Evolutionary conservation across 176 grass and related monocot species (phyloP).

Genomic region (Hordeum marinum): DNA sequence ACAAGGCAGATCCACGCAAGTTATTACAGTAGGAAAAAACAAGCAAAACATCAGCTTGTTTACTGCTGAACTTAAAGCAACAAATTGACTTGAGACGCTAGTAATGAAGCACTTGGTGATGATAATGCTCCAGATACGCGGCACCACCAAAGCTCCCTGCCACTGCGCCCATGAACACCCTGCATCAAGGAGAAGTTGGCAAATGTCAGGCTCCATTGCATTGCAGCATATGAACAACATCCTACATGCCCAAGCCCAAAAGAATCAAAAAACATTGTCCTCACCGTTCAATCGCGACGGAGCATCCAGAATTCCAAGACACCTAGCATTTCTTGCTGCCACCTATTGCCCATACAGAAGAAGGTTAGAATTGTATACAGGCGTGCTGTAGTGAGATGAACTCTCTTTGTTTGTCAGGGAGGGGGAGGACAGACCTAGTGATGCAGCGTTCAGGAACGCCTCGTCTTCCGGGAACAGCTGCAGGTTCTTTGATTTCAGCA

Average conservation of each 20-base stretch:
- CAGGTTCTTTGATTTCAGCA: slow-evolving; percentile 61
- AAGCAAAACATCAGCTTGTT: no score
- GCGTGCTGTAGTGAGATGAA: neutral
- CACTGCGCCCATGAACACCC: neutral
- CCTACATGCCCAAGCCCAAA: no score
- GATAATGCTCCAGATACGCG: neutral
- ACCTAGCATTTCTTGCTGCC: no score
- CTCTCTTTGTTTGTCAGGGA: neutral
- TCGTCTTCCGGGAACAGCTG: slow-evolving; percentile 64
- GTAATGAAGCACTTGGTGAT: neutral
- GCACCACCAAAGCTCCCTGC: neutral
- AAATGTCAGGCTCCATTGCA: neutral
- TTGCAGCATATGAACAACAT: no score
- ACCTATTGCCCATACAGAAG: no score
- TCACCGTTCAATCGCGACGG: no score
- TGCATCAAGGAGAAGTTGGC: neutral
- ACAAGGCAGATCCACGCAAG: neutral
- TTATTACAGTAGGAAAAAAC: no score
- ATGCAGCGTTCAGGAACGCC: slow-evolving; percentile 32
- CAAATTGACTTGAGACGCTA: no score
- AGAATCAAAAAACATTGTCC: neutral
- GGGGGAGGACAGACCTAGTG: neutral
- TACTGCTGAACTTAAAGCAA: neutral
- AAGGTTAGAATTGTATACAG: no score
- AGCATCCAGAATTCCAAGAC: no score